Evolutionary conservation across 164 flowering plant species (phyloP).

Genomic region (Vitis labrusca): DNA sequence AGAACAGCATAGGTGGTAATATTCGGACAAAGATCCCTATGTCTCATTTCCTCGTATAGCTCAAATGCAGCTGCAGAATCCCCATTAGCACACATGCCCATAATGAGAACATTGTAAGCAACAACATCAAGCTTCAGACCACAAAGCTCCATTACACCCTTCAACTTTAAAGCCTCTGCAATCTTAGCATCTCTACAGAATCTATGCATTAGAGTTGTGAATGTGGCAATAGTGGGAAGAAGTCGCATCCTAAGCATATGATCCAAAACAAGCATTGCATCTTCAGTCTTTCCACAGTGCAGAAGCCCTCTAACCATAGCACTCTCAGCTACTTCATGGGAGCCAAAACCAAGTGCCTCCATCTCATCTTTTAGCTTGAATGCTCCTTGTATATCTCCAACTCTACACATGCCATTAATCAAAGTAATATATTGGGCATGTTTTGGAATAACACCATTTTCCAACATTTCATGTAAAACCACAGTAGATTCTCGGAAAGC

Average conservation of each 20-base stretch:
- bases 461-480: slow-evolving; percentile 56
- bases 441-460: slow-evolving; percentile 50
- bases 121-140: slow-evolving; percentile 62
- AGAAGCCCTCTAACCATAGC: slow-evolving; percentile 78
- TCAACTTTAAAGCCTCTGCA: slow-evolving; percentile 52
- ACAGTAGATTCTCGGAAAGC: slow-evolving; percentile 33
- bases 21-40: slow-evolving; percentile 49
- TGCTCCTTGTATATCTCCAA: slow-evolving; percentile 63
- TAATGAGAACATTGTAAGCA: slow-evolving; percentile 71
- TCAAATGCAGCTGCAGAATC: slow-evolving; percentile 51
- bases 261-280: slow-evolving; percentile 57
- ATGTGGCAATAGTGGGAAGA: slow-evolving; percentile 73
- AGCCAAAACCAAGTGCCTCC: slow-evolving; percentile 40
- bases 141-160: slow-evolving; percentile 44
- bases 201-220: slow-evolving; percentile 69
- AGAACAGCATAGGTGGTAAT: slow-evolving; percentile 53
- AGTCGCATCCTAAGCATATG: slow-evolving; percentile 44
- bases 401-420: slow-evolving; percentile 61
- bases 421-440: slow-evolving; percentile 45
- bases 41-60: slow-evolving; percentile 78
- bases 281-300: slow-evolving; percentile 64
- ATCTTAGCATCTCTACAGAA: slow-evolving; percentile 53
- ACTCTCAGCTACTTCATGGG: slow-evolving; percentile 65
- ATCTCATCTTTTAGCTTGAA: slow-evolving; percentile 69
- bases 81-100: slow-evolving; percentile 55